Evolutionary conservation across 306 rosid species (phyloP).

Genomic region (Fragaria ananassa): DNA sequence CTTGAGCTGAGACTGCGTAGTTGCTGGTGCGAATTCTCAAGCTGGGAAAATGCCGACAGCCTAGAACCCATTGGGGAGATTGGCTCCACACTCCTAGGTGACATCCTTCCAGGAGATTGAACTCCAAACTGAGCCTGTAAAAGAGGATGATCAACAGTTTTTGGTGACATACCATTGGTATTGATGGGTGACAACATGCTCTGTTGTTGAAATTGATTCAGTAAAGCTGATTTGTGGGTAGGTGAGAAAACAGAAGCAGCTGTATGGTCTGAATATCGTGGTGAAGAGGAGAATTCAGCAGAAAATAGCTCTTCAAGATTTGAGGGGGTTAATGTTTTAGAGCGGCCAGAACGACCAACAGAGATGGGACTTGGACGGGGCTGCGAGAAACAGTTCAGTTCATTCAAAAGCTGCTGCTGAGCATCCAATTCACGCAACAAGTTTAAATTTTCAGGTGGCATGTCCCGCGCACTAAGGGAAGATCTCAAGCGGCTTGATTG

Average conservation of each 20-base stretch:
- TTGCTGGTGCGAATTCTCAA: constrained; percentile 63
- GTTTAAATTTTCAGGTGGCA: constrained; percentile 50
- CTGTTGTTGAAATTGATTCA: constrained; percentile 82
- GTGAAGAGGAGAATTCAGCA: constrained; percentile 69
- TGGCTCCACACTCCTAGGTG: constrained; percentile 72
- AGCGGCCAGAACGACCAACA: constrained; percentile 50
- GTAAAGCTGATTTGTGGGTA: constrained; percentile 66
- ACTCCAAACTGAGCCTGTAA: constrained; percentile 61
- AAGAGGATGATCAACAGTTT: constrained; percentile 58
- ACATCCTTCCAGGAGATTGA: constrained; percentile 85
- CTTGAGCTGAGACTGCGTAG: constrained; percentile 67
- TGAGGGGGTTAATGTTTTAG: constrained; percentile 70
- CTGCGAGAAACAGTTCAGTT: constrained; percentile 61
- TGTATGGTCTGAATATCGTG: constrained; percentile 66
- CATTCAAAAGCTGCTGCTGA: constrained; percentile 65
- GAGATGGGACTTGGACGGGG: constrained; percentile 43
- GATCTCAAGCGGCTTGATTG: constrained; percentile 88
- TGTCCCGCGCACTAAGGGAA: constrained; percentile 79
- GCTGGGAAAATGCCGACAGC: constrained; percentile 53
- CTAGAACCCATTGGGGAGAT: constrained; percentile 74
- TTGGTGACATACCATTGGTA: constrained; percentile 64
- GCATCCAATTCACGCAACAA: constrained; percentile 53
- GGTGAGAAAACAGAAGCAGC: constrained; percentile 66
- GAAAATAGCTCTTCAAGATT: constrained; percentile 83
- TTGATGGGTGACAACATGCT: constrained; percentile 69